phyloP scores from a whole-genome alignment of 441 rosid genomes.

The Adansonia grandidieri region DNA sequence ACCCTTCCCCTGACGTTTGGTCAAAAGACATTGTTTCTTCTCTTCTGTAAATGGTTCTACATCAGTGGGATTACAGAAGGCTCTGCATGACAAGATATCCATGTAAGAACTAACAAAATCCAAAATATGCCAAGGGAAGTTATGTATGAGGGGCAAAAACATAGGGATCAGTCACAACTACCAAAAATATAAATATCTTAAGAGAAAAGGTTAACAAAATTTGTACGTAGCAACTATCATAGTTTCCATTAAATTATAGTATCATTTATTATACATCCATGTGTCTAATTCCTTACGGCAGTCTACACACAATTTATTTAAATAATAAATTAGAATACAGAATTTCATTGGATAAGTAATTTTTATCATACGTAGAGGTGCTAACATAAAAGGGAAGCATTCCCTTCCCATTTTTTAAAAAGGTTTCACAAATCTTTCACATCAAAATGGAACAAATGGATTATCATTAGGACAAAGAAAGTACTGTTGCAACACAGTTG shows the following conservation, averaged over 20 bases:
- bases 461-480: too few species aligned
- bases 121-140: background rate
- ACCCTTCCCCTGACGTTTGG: conserved; percentile 86
- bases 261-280: background rate
- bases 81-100: conserved; percentile 55
- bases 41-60: conserved; percentile 98
- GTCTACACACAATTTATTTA: background rate
- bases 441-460: background rate
- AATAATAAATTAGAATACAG: background rate
- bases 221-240: background rate
- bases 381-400: background rate
- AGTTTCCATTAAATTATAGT: background rate
- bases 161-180: background rate
- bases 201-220: background rate
- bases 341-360: background rate
- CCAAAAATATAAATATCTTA: background rate
- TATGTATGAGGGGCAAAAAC: background rate
- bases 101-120: conserved; percentile 19
- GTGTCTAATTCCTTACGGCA: background rate
- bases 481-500: too few species aligned
- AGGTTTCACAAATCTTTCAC: background rate
- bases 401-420: background rate
- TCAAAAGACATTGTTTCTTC: conserved; percentile 84
- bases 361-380: background rate
- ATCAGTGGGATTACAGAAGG: conserved; percentile 94